Conservation (phyloP, 768 basidiomycete species). For the Naganishia vishniacii region DNA sequence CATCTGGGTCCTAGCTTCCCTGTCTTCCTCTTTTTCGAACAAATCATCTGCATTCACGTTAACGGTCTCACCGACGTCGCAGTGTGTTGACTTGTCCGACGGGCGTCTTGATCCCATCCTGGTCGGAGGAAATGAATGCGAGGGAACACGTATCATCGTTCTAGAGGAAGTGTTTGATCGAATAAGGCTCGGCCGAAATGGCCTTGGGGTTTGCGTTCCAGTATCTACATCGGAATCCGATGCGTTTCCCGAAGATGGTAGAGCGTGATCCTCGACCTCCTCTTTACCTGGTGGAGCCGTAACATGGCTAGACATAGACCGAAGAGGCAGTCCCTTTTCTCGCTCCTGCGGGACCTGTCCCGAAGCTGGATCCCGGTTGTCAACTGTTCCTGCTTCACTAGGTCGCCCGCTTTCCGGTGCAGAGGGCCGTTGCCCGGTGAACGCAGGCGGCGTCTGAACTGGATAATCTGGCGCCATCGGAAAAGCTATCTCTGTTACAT, state of each 20-base stretch:
- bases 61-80: neutral
- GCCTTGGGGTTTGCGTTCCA: conserved; percentile 13
- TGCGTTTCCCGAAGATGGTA: neutral
- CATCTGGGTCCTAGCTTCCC: conserved; percentile 6
- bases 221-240: conserved; percentile 5
- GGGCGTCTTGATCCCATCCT: neutral
- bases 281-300: neutral
- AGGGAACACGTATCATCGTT: conserved; percentile 2
- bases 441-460: neutral
- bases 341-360: neutral
- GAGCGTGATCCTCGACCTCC: neutral
- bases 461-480: neutral
- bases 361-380: too few species aligned
- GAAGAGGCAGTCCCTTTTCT: neutral
- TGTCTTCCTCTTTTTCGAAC: conserved; percentile 11
- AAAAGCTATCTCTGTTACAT: neutral
- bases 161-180: conserved; percentile 2
- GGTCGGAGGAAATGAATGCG: neutral
- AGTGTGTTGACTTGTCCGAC: neutral
- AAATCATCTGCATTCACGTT: conserved; percentile 14
- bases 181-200: neutral
- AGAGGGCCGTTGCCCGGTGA: neutral
- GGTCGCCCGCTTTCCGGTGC: neutral
- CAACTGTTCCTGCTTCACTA: too few species aligned
- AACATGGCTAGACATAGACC: neutral